Conservation (phyloP, 1,284 basidiomycete species). For the Meira miltonrushii region DNA sequence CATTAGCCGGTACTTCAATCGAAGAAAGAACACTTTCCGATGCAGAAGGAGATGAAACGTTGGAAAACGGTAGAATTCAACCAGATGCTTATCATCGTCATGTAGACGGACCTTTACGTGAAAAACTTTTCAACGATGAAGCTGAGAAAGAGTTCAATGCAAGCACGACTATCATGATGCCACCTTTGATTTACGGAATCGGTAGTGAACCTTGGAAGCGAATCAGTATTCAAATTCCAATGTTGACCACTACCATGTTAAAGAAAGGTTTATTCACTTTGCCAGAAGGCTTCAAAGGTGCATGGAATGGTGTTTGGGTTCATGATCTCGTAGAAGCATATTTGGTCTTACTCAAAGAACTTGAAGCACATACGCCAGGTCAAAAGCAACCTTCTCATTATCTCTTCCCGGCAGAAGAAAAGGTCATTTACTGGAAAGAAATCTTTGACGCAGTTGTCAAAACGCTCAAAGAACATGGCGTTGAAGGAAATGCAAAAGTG, state of each 20-base stretch:
- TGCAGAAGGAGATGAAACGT: conserved; percentile 1
- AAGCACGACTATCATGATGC: conserved; percentile 11
- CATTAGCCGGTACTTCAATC: not conserved
- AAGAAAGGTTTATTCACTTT: conserved; percentile 6
- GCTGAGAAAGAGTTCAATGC: conserved; percentile 8
- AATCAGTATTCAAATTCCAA: conserved; percentile 13
- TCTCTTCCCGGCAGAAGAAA: conserved; percentile 11
- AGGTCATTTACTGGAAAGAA: conserved; percentile 6
- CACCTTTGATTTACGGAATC: conserved; percentile 14
- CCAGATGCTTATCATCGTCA: conserved; percentile 12
- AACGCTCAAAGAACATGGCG: not conserved
- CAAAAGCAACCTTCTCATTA: conserved; percentile 12
- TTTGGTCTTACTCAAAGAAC: conserved; percentile 7
- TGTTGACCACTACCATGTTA: conserved; percentile 4
- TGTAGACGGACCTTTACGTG: conserved; percentile 12
- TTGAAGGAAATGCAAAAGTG: conserved; percentile 1
- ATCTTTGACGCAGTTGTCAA: not conserved
- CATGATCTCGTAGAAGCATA: conserved; percentile 13
- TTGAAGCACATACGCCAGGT: conserved; percentile 7
- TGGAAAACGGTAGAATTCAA: conserved; percentile 7
- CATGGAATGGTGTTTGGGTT: conserved; percentile 11
- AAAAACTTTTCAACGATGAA: conserved; percentile 8
- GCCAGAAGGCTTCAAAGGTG: not conserved
- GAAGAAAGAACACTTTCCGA: conserved; percentile 14
- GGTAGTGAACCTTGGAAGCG: conserved; percentile 12